These are phyloP conservation scores for Thalassiosira exigua DNA, from an alignment of 352 stramenopile species.

Conservation along the genomic window DNA sequence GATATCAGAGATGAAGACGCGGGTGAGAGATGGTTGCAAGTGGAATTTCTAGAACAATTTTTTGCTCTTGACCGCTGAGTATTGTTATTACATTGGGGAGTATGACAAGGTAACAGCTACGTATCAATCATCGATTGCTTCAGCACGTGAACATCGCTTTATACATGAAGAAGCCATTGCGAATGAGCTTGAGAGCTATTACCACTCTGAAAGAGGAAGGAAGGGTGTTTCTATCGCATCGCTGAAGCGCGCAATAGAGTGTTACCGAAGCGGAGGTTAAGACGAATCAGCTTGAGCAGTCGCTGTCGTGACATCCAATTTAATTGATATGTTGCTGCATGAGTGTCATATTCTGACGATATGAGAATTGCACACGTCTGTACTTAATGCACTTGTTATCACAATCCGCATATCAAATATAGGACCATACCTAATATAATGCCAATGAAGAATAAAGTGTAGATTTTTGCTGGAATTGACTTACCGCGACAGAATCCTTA, in stretches of 20 bases:
- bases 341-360: too few relatives aligned
- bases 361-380: too few relatives aligned
- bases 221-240: neutral
- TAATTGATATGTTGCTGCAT: too few relatives aligned
- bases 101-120: neutral
- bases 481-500: too few relatives aligned
- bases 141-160: neutral
- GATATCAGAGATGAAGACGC: neutral
- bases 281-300: neutral
- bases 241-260: neutral
- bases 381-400: too few relatives aligned
- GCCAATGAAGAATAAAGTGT: too few relatives aligned
- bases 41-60: slow-evolving; percentile 39
- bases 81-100: neutral
- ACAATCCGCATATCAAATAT: too few relatives aligned
- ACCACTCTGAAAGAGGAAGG: neutral
- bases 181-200: neutral
- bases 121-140: neutral
- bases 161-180: slow-evolving; percentile 3
- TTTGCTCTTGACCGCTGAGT: slow-evolving; percentile 26
- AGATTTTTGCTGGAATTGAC: too few relatives aligned
- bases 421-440: too few relatives aligned
- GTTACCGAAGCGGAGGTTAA: neutral
- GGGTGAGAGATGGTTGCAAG: neutral
- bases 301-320: too few relatives aligned